Evolutionary conservation across 768 basidiomycete genomes (phyloP).

Genomic region (Boletus rufocinnamomeus): DNA sequence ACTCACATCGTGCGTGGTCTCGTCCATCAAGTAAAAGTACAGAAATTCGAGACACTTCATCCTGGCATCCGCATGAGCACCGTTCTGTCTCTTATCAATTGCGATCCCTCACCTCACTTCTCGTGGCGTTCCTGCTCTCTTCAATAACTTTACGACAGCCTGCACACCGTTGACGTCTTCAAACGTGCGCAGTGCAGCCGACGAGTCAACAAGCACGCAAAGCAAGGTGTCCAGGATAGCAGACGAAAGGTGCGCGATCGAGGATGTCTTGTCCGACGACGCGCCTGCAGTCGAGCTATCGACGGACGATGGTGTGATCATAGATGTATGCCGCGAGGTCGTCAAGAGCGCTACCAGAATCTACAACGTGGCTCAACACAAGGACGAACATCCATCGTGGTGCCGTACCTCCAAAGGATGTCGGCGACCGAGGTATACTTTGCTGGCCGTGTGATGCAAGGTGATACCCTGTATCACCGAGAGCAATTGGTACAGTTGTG

Average conservation of each 20-base stretch:
- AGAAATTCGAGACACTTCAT: slow-evolving; percentile 97
- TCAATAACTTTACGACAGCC: slow-evolving; percentile 82
- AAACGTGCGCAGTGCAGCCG: slow-evolving; percentile 71
- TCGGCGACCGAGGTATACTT: slow-evolving; percentile 66
- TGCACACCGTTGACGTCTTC: slow-evolving; percentile 79
- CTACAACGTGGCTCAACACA: slow-evolving; percentile 40
- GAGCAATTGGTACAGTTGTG: slow-evolving; percentile 59
- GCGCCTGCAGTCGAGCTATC: slow-evolving; percentile 1
- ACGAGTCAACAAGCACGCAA: slow-evolving; percentile 87
- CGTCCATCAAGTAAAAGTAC: slow-evolving; percentile 93
- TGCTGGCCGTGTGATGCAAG: slow-evolving; percentile 68
- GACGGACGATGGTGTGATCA: slow-evolving; percentile 22
- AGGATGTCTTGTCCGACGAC: slow-evolving; percentile 27
- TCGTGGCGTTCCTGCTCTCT: slow-evolving; percentile 81
- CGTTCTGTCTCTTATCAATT: slow-evolving; percentile 36
- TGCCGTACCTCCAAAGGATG: slow-evolving; percentile 62
- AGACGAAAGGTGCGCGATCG: slow-evolving; percentile 58
- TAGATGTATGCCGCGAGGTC: slow-evolving; percentile 63
- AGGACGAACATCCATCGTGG: neutral
- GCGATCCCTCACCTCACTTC: slow-evolving; percentile 79
- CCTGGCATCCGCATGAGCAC: slow-evolving; percentile 41
- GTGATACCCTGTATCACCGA: slow-evolving; percentile 76
- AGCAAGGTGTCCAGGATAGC: slow-evolving; percentile 80
- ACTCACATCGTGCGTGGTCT: slow-evolving; percentile 43
- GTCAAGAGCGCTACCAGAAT: slow-evolving; percentile 71